A percentile compares a stretch with the other conserved stretches of the same genome.
Conservation (phyloP, 73 alveolate genomes). For the Effrenium voratum region DNA sequence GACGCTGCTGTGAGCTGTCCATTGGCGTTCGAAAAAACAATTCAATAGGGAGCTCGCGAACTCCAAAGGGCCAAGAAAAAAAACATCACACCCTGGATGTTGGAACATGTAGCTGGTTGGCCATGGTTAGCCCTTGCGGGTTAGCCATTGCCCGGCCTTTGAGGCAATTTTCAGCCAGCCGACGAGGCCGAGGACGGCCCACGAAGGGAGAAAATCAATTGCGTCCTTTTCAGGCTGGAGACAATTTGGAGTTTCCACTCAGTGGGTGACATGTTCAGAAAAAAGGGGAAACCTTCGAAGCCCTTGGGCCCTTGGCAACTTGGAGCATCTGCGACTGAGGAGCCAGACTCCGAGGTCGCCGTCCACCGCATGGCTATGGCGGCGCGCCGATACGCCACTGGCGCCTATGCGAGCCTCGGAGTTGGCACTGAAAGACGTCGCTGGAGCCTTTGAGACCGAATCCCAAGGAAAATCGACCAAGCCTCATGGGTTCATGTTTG, state of each 20-base stretch:
- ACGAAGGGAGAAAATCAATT: too few species aligned
- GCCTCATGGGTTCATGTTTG: background rate
- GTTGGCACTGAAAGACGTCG: too few species aligned
- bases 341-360: conserved; percentile 40
- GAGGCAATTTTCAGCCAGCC: conserved; percentile 17
- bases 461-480: background rate
- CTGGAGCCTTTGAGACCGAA: background rate
- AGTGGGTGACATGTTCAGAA: background rate
- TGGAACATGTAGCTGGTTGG: too few species aligned
- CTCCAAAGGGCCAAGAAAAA: too few species aligned
- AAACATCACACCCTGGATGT: too few species aligned
- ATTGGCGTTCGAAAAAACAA: too few species aligned
- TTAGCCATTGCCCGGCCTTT: too few species aligned
- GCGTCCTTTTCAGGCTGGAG: too few species aligned
- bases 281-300: background rate
- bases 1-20: too few species aligned
- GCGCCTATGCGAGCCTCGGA: too few species aligned
- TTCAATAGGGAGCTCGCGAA: too few species aligned
- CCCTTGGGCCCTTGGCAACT: background rate
- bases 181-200: conserved; percentile 26
- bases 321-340: background rate
- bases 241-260: background rate
- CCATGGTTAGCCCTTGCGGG: too few species aligned
- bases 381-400: conserved; percentile 65
- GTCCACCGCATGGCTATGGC: conserved; percentile 66